phyloP scores from a whole-genome alignment of 495 filamentous ascomycete genomes.

The Penicillium simplicissimum region DNA sequence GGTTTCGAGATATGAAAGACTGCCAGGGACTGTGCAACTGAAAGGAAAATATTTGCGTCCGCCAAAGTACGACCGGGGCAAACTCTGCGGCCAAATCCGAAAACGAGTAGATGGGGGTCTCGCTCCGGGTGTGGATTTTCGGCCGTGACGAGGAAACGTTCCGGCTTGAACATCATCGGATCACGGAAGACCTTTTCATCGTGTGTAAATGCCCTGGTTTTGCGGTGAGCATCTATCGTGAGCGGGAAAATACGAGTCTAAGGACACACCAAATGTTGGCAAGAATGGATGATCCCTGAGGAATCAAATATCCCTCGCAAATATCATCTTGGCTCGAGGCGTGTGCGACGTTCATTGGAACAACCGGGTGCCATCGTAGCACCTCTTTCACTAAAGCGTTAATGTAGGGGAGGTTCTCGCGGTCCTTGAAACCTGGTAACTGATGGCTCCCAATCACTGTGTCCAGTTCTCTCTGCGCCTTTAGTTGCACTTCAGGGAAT shows the following conservation, averaged over 20 bases:
- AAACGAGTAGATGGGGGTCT: conserved; percentile 35
- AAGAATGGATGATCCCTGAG: conserved; percentile 47
- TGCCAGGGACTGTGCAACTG: conserved; percentile 35
- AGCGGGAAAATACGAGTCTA: neutral
- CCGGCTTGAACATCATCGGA: conserved; percentile 32
- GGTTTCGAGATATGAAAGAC: conserved; percentile 43
- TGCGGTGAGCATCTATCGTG: neutral
- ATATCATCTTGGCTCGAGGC: conserved; percentile 54
- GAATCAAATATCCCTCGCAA: conserved; percentile 53
- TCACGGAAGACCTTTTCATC: conserved; percentile 21
- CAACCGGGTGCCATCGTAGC: conserved; percentile 45
- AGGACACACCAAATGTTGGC: conserved; percentile 44
- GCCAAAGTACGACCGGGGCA: conserved; percentile 43
- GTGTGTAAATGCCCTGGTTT: conserved; percentile 33
- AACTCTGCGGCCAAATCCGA: conserved; percentile 42
- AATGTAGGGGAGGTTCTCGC: conserved; percentile 40
- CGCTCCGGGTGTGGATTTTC: conserved; percentile 31
- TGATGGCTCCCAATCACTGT: conserved; percentile 40
- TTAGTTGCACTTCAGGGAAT: conserved; percentile 48
- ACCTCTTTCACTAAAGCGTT: conserved; percentile 43
- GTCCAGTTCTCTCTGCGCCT: conserved; percentile 60
- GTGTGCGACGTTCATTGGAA: conserved; percentile 53
- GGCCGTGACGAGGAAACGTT: conserved; percentile 30
- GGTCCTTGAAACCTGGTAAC: conserved; percentile 28
- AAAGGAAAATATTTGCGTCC: conserved; percentile 36